These are phyloP conservation scores for Tetrapisispora pingtungensis DNA, from an alignment of 805 yeast genomes.

Conservation along the genomic window DNA sequence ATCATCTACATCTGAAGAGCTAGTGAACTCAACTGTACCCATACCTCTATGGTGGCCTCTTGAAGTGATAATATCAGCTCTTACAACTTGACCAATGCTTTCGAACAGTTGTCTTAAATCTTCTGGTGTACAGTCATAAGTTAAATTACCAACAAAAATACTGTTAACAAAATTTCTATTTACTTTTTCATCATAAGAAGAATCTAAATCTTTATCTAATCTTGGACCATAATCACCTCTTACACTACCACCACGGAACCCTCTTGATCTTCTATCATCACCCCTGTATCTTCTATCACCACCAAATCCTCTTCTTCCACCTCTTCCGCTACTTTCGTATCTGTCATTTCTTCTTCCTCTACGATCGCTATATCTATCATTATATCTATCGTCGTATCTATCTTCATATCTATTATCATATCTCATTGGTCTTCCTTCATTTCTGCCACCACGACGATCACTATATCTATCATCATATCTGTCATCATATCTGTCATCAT, in stretches of 20 bases:
- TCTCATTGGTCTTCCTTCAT: neutral
- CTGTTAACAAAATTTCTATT: constrained; percentile 59
- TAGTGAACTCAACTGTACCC: constrained; percentile 81
- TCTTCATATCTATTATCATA: constrained; percentile 19
- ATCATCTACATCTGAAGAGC: constrained; percentile 50
- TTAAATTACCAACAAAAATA: constrained; percentile 64
- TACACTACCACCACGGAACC: constrained; percentile 4
- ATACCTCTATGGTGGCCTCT: constrained; percentile 79
- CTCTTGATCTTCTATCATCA: constrained; percentile 22
- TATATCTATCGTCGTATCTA: constrained; percentile 28
- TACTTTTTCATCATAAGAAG: constrained; percentile 23
- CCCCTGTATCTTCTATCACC: constrained; percentile 17
- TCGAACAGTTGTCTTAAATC: constrained; percentile 52
- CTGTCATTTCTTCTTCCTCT: constrained; percentile 6
- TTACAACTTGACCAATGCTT: constrained; percentile 53
- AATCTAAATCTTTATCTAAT: constrained; percentile 16
- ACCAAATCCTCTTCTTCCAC: constrained; percentile 22
- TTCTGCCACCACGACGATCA: constrained; percentile 20
- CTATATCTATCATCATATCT: constrained; percentile 10
- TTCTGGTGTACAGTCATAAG: constrained; percentile 50
- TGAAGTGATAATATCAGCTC: constrained; percentile 74
- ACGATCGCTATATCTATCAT: constrained; percentile 29
- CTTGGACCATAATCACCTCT: constrained; percentile 22
- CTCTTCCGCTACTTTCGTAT: constrained; percentile 1
- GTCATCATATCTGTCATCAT: neutral